Evolutionary conservation across 225 moss, liverwort and hornwort species (phyloP).

Genomic region (Thuidium tamariscinum): DNA sequence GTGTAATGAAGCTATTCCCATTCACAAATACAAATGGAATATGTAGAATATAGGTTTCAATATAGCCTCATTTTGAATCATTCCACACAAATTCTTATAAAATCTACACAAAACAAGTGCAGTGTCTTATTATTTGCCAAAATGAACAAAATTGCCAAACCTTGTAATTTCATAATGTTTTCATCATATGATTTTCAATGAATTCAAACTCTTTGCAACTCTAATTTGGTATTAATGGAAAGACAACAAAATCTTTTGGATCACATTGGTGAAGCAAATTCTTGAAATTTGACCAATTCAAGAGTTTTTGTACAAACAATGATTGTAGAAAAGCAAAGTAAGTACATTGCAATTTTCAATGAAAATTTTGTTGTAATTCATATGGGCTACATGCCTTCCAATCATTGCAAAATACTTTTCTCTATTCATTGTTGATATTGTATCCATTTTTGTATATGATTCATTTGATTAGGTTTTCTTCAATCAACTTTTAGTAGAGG

Average conservation of each 20-base stretch:
- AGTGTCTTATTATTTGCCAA: not conserved
- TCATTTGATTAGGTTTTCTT: too few species aligned
- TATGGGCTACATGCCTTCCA: not conserved
- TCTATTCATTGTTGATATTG: too few species aligned
- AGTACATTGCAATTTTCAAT: not conserved
- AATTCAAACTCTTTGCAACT: accelerated
- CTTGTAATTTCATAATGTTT: too few species aligned
- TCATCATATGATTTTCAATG: too few species aligned
- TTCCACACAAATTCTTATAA: not conserved
- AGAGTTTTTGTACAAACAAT: not conserved
- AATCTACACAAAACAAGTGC: not conserved
- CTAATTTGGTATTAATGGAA: not conserved
- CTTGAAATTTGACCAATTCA: not conserved
- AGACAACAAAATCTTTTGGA: not conserved
- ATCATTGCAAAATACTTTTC: too few species aligned
- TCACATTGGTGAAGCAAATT: accelerated
- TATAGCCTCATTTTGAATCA: not conserved
- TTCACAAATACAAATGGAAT: accelerated
- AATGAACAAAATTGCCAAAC: too few species aligned
- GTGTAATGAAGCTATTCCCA: not conserved
- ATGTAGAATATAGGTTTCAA: not conserved
- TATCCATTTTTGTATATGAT: too few species aligned
- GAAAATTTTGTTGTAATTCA: not conserved
- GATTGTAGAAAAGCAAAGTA: not conserved
- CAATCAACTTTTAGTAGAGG: too few species aligned